Conservation (phyloP, 345 rosid species). For the Syzygium grande region DNA sequence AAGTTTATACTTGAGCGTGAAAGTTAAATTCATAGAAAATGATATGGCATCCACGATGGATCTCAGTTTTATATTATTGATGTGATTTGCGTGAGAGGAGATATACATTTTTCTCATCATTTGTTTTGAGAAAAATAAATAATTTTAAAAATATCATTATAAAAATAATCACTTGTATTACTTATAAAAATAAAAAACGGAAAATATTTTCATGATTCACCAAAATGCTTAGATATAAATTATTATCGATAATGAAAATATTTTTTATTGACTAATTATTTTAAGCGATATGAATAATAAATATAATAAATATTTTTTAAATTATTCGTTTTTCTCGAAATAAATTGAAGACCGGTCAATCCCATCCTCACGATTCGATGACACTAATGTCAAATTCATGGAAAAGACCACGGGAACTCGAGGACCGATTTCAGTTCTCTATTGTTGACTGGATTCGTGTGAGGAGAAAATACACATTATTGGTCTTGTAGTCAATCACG, state of each 20-base stretch:
- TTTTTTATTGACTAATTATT: background rate
- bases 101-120: background rate
- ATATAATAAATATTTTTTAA: background rate
- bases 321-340: background rate
- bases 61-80: background rate
- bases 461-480: background rate
- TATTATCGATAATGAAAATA: background rate
- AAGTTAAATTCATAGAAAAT: background rate
- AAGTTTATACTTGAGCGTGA: background rate
- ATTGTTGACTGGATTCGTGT: background rate
- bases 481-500: background rate
- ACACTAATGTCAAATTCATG: background rate
- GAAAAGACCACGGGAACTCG: background rate
- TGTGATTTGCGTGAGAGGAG: background rate
- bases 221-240: background rate
- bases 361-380: background rate
- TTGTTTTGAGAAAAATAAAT: rapidly evolving
- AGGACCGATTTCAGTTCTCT: background rate
- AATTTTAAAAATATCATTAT: background rate
- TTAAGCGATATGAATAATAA: background rate
- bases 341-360: rapidly evolving
- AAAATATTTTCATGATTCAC: background rate
- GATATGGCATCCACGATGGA: background rate
- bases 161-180: background rate
- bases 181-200: background rate